Percentiles rank a stretch among this genome's conserved stretches.
Conservation (phyloP, 1,284 basidiomycete genomes). For the Omphalotus olearius region DNA sequence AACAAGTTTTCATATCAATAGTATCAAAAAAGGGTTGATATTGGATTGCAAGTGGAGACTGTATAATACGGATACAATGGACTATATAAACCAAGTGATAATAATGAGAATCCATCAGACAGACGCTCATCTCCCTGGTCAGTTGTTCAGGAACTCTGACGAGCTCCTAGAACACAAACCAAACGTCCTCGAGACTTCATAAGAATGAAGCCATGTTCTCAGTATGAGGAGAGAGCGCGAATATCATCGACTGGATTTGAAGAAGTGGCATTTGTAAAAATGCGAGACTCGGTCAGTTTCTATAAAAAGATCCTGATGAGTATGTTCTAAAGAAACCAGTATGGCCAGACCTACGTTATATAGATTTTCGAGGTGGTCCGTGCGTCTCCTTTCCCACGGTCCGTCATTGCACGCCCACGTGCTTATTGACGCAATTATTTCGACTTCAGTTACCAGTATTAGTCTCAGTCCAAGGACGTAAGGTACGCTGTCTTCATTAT, state of each 20-base stretch:
- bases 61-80: not conserved
- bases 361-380: not conserved
- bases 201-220: conserved; percentile 56
- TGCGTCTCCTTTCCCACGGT: not conserved
- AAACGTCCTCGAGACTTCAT: conserved; percentile 1
- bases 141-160: not conserved
- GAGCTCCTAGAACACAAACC: not conserved
- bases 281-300: conserved; percentile 87
- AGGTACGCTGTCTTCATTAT: not conserved
- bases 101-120: conserved; percentile 1
- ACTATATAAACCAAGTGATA: not conserved
- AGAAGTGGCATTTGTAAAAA: conserved; percentile 81
- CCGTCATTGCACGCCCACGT: too few relatives aligned
- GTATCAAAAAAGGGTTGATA: not conserved
- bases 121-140: not conserved
- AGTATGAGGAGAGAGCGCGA: conserved; percentile 66
- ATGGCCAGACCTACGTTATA: conserved; percentile 34
- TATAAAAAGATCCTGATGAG: conserved; percentile 88
- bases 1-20: too few relatives aligned
- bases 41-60: not conserved
- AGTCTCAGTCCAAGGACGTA: not conserved
- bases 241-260: conserved; percentile 78
- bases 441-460: not conserved
- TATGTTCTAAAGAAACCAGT: conserved; percentile 64
- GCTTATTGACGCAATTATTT: conserved; percentile 4